Evolutionary conservation across 495 filamentous ascomycete species (phyloP).

Genomic region (Durotheca rogersii): DNA sequence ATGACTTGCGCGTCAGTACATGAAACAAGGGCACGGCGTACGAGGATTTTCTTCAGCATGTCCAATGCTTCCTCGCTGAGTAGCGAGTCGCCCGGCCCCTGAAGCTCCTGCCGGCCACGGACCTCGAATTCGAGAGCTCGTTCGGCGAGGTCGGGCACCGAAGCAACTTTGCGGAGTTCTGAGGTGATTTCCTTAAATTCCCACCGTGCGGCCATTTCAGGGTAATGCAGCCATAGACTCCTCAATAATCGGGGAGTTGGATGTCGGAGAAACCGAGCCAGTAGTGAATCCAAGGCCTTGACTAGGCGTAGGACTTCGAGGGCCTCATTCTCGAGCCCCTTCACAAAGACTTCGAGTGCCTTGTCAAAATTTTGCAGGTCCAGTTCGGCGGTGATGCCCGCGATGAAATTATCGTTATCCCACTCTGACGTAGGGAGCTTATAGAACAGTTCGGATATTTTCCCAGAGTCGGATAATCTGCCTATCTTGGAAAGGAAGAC

Average conservation of each 20-base stretch:
- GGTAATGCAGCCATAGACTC: conserved; percentile 25
- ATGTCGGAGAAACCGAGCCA: conserved; percentile 22
- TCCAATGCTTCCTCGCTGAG: conserved; percentile 22
- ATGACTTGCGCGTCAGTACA: conserved; percentile 23
- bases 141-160: conserved; percentile 22
- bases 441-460: conserved; percentile 34
- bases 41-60: conserved; percentile 29
- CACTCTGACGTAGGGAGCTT: conserved; percentile 21
- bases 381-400: conserved; percentile 29
- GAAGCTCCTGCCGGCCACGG: conserved; percentile 1
- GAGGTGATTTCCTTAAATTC: conserved; percentile 19
- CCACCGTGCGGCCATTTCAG: conserved; percentile 27
- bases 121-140: conserved; percentile 26
- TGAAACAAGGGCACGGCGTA: conserved; percentile 29
- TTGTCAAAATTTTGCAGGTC: conserved; percentile 24
- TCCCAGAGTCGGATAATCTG: conserved; percentile 30
- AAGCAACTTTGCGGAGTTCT: conserved; percentile 14
- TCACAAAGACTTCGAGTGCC: conserved; percentile 28
- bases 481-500: conserved; percentile 23
- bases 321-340: conserved; percentile 14
- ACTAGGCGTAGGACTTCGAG: conserved; percentile 17
- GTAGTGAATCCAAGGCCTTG: conserved; percentile 28
- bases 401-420: conserved; percentile 21
- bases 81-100: conserved; percentile 2
- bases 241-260: conserved; percentile 14